phyloP scores from a whole-genome alignment of 768 basidiomycete genomes.

The Sarcodon aspratus region DNA sequence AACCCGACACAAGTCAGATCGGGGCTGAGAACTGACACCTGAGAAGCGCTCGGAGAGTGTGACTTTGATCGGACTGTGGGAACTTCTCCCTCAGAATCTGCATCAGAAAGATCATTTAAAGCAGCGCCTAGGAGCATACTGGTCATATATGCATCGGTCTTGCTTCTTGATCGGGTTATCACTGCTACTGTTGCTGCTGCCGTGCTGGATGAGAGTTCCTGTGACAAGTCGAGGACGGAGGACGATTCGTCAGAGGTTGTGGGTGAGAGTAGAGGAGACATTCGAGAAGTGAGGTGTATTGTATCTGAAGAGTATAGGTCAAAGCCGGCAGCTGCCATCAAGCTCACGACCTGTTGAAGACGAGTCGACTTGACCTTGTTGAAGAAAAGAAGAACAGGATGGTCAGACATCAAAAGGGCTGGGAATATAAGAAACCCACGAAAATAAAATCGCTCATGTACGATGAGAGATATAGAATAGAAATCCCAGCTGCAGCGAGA shows the following conservation, averaged over 20 bases:
- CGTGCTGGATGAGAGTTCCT: slow-evolving; percentile 26
- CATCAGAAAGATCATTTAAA: background rate
- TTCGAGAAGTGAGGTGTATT: slow-evolving; percentile 14
- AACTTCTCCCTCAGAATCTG: slow-evolving; percentile 2
- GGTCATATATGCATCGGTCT: slow-evolving; percentile 20
- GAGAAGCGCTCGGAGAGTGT: slow-evolving; percentile 41
- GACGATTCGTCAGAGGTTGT: slow-evolving; percentile 8
- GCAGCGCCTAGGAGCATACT: background rate
- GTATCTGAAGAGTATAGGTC: slow-evolving; percentile 33
- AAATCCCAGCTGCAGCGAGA: slow-evolving; percentile 65
- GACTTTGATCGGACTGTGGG: slow-evolving; percentile 25
- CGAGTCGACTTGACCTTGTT: slow-evolving; percentile 56
- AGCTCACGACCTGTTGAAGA: slow-evolving; percentile 47
- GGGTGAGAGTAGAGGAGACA: slow-evolving; percentile 15
- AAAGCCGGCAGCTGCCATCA: slow-evolving; percentile 52
- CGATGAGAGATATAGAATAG: slow-evolving; percentile 74
- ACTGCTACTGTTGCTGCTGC: slow-evolving; percentile 23
- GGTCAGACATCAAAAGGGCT: background rate
- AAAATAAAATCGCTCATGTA: slow-evolving; percentile 80
- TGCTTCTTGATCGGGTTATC: slow-evolving; percentile 35
- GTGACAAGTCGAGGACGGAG: slow-evolving; percentile 10
- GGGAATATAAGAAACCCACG: slow-evolving; percentile 26
- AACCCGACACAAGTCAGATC: slow-evolving; percentile 72
- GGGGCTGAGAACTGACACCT: slow-evolving; percentile 53
- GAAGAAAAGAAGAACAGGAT: background rate